Percentiles rank a stretch among this genome's conserved stretches.
Conservation (phyloP, 345 rosid genomes). For the Gossypium longicalyx region DNA sequence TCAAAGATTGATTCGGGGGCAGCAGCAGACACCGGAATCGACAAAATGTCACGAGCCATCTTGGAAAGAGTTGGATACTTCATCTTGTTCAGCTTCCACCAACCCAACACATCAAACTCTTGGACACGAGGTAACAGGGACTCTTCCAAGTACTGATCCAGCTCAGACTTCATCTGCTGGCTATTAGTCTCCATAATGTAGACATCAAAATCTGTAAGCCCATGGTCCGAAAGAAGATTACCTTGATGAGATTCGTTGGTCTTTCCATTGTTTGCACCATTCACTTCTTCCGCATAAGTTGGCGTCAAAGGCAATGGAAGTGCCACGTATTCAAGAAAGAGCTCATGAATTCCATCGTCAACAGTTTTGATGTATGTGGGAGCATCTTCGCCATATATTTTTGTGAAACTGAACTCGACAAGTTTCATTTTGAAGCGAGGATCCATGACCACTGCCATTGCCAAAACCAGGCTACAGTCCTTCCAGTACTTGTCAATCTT, state of each 20-base stretch:
- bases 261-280: slow-evolving; percentile 25
- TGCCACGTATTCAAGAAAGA: slow-evolving; percentile 65
- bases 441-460: slow-evolving; percentile 87
- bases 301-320: slow-evolving; percentile 70
- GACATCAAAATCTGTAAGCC: slow-evolving; percentile 72
- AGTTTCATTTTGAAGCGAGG: slow-evolving; percentile 98
- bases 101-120: slow-evolving; percentile 74
- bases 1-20: slow-evolving; percentile 56
- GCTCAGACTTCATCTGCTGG: slow-evolving; percentile 69
- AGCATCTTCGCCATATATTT: slow-evolving; percentile 76
- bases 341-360: slow-evolving; percentile 79
- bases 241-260: slow-evolving; percentile 37
- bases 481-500: slow-evolving; percentile 70
- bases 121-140: slow-evolving; percentile 65
- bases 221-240: slow-evolving; percentile 44
- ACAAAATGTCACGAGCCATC: slow-evolving; percentile 84
- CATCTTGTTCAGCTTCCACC: slow-evolving; percentile 91
- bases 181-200: slow-evolving; percentile 75
- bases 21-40: slow-evolving; percentile 58
- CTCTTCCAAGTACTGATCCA: slow-evolving; percentile 87
- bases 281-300: slow-evolving; percentile 51
- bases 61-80: slow-evolving; percentile 78
- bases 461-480: slow-evolving; percentile 80
- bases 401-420: slow-evolving; percentile 87
- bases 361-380: slow-evolving; percentile 56